A percentile compares a stretch with the other conserved stretches of the same genome.
phyloP scores from a whole-genome alignment of 768 basidiomycete species.

The Zangia roseola region DNA sequence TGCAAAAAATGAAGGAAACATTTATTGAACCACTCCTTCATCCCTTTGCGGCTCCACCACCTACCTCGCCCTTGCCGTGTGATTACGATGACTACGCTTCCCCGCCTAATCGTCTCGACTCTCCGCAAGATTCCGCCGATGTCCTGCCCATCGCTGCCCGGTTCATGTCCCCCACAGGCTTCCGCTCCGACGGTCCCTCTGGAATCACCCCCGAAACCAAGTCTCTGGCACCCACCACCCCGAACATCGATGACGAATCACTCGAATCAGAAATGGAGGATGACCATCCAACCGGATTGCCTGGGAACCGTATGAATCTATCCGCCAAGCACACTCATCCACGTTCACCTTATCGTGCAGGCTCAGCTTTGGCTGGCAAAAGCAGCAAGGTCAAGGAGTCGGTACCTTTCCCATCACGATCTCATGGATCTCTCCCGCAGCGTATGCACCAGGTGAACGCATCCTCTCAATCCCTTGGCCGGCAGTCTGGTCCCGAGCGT shows the following conservation, averaged over 20 bases:
- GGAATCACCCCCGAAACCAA: slow-evolving; percentile 44
- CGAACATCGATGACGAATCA: slow-evolving; percentile 73
- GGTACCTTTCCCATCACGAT: slow-evolving; percentile 77
- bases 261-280: slow-evolving; percentile 70
- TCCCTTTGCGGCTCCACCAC: slow-evolving; percentile 52
- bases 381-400: slow-evolving; percentile 41
- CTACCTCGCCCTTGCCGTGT: slow-evolving; percentile 50
- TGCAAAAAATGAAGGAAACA: slow-evolving; percentile 88
- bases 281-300: slow-evolving; percentile 41
- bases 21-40: slow-evolving; percentile 90
- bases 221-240: slow-evolving; percentile 45
- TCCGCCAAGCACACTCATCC: slow-evolving; percentile 64
- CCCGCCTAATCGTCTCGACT: slow-evolving; percentile 46
- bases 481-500: slow-evolving; percentile 53
- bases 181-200: slow-evolving; percentile 47
- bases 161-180: slow-evolving; percentile 72
- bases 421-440: slow-evolving; percentile 74
- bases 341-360: slow-evolving; percentile 71
- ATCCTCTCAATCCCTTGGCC: slow-evolving; percentile 76
- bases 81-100: slow-evolving; percentile 65
- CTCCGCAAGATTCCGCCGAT: slow-evolving; percentile 69
- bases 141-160: slow-evolving; percentile 85
- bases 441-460: slow-evolving; percentile 47
- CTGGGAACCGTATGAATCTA: slow-evolving; percentile 20
- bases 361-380: slow-evolving; percentile 40